These are phyloP conservation scores for Leccinum ochraceum DNA, from an alignment of 768 basidiomycete species.

Conservation along the genomic window DNA sequence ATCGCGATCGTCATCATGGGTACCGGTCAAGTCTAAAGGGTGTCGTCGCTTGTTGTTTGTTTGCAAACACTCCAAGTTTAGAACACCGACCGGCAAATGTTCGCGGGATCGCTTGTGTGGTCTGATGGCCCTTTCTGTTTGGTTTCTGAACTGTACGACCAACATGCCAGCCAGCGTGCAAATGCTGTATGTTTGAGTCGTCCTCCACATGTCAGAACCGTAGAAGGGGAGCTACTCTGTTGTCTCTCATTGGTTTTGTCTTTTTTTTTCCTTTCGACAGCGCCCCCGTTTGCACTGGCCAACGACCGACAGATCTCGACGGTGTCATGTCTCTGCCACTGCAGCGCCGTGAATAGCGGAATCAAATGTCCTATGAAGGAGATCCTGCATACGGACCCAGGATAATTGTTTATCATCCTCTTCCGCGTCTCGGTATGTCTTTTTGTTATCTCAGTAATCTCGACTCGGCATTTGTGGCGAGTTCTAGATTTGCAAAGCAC, in stretches of 20 bases:
- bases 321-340: constrained; percentile 11
- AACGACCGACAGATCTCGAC: constrained; percentile 10
- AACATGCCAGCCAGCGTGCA: not conserved
- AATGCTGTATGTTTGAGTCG: constrained; percentile 1
- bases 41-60: constrained; percentile 29
- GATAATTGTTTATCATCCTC: not conserved
- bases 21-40: constrained; percentile 18
- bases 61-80: constrained; percentile 9
- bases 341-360: constrained; percentile 16
- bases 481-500: not conserved
- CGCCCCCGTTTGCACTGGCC: not conserved
- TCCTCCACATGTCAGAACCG: not conserved
- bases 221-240: not conserved
- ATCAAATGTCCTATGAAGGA: not conserved
- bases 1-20: constrained; percentile 27
- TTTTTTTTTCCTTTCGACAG: constrained; percentile 5
- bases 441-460: not conserved
- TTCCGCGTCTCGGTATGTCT: constrained; percentile 1
- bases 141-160: not conserved
- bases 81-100: constrained; percentile 30
- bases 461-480: not conserved
- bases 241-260: constrained; percentile 2
- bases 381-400: not conserved
- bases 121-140: not conserved
- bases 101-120: constrained; percentile 31